Evolutionary conservation across 139 green algal genomes (phyloP), one percentile per base, ranked within the genome.

Genomic region (Mesotaenium endlicherianum): DNA sequence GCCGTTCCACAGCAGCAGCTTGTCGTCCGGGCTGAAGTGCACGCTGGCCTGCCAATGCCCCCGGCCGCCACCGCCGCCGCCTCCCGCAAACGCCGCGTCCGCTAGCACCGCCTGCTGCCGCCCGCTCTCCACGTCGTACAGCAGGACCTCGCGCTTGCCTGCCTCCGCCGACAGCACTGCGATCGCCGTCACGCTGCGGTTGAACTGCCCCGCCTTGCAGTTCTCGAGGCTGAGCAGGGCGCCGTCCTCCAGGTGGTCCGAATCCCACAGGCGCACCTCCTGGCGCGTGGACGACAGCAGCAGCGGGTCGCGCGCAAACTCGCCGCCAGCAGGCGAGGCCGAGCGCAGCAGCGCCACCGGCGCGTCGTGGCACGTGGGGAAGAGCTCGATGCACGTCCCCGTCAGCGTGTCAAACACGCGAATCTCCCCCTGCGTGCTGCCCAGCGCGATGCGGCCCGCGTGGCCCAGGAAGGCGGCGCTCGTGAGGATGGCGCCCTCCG

Each of bases 261-360:
- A 70, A n/a, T 84, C 77, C 92, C 92, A 95, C 53, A 95, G 87
- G 83, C 90, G 89, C 31, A 94, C 89, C 70, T 94, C 92, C 6
- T 59, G 75, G 3, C 84, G 57, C 5, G 87, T 90, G 20, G 72
- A 91, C 3, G 88, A 92, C 64, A 93, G 82, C 75, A 94, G 80
- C 2, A 70, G 49, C 36, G n/a, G 38, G 26, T n/a, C n/a, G n/a
- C n/a, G n/a, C 34, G 3, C 20, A 4, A 31, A n/a, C 38, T 55
- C 57, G 74, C 42, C 57, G 20, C 16, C 11, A 36, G 38, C 43
- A 4, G 38, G 2, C 31, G 8, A 38, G 0, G 82, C 82, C 1
- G 74, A 59, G 45, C 89, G 81, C 74, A 94, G 82, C 38, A 87
- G 44, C 49, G 59, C 86, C 1, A 94, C 81, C 0, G 91, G 60